These are phyloP conservation scores for Simmondsia chinensis DNA, from an alignment of 148 eudicot genomes.

Conservation along the genomic window DNA sequence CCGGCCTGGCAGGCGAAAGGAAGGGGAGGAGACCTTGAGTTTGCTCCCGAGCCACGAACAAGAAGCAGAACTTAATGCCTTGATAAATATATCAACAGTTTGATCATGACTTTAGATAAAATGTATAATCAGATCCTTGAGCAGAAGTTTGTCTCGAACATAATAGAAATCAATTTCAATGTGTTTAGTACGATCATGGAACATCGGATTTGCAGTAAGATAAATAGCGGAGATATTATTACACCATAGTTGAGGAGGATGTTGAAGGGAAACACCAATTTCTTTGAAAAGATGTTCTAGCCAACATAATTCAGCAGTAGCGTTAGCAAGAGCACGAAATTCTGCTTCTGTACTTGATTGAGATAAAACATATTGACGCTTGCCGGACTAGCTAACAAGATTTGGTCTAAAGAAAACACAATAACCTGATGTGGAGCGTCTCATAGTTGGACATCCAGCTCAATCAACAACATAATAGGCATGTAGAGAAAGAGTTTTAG, in stretches of 20 bases:
- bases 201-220: background rate
- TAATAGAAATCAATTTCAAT: background rate
- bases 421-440: background rate
- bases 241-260: background rate
- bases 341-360: background rate
- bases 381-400: background rate
- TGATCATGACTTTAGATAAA: too few relatives aligned
- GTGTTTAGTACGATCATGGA: slow-evolving; percentile 1
- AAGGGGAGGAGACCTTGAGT: too few relatives aligned
- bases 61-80: too few relatives aligned
- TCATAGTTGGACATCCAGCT: background rate
- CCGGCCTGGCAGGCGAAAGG: too few relatives aligned
- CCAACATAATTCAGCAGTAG: background rate
- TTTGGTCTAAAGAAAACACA: background rate
- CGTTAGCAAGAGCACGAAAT: background rate
- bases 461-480: background rate
- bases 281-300: background rate
- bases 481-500: background rate
- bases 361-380: too few relatives aligned
- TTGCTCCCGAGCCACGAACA: too few relatives aligned
- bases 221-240: slow-evolving; percentile 1
- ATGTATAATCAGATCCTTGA: too few relatives aligned
- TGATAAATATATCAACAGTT: too few relatives aligned
- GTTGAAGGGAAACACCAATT: background rate
- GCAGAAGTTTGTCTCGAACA: too few relatives aligned